Evolutionary conservation across 345 rosid species (phyloP).

Genomic region (Lepidium didymum): DNA sequence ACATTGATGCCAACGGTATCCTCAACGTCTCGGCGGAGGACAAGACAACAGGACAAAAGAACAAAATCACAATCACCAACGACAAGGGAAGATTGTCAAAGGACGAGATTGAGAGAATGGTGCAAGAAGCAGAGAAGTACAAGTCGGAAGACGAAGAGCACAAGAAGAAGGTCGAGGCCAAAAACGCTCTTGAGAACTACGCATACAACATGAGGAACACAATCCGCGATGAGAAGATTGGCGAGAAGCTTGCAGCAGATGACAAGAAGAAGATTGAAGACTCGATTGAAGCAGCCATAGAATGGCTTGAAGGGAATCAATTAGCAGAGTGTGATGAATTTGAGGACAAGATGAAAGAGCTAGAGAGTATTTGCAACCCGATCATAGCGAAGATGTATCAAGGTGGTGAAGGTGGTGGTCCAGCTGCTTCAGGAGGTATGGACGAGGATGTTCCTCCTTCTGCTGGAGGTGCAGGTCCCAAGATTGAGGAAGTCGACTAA

Average conservation of each 20-base stretch:
- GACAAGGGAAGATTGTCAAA: constrained; percentile 69
- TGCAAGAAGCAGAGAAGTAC: constrained; percentile 73
- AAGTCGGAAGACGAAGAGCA: constrained; percentile 68
- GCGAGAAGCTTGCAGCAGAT: constrained; percentile 41
- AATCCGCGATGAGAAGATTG: constrained; percentile 56
- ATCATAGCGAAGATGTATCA: constrained; percentile 77
- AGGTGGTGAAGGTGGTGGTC: constrained; percentile 46
- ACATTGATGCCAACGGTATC: constrained; percentile 73
- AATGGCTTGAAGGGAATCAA: constrained; percentile 62
- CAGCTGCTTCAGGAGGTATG: constrained; percentile 29
- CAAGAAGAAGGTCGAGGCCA: constrained; percentile 66
- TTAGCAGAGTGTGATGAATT: constrained; percentile 66
- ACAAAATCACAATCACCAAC: constrained; percentile 70
- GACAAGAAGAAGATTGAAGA: constrained; percentile 83
- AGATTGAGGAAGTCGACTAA: constrained; percentile 61
- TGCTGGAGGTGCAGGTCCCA: constrained; percentile 47
- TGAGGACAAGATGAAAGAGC: constrained; percentile 74
- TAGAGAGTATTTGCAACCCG: constrained; percentile 65
- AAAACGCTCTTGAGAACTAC: constrained; percentile 52
- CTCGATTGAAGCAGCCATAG: constrained; percentile 56
- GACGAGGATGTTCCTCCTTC: constrained; percentile 52
- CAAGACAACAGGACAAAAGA: constrained; percentile 68
- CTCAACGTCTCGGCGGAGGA: constrained; percentile 72
- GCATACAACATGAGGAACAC: constrained; percentile 77
- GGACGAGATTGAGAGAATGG: constrained; percentile 78